A percentile compares a stretch with the other conserved stretches of the same genome.
These are phyloP conservation scores for Yarrowia sp. DNA, from an alignment of 805 yeast species.

Conservation along the genomic window DNA sequence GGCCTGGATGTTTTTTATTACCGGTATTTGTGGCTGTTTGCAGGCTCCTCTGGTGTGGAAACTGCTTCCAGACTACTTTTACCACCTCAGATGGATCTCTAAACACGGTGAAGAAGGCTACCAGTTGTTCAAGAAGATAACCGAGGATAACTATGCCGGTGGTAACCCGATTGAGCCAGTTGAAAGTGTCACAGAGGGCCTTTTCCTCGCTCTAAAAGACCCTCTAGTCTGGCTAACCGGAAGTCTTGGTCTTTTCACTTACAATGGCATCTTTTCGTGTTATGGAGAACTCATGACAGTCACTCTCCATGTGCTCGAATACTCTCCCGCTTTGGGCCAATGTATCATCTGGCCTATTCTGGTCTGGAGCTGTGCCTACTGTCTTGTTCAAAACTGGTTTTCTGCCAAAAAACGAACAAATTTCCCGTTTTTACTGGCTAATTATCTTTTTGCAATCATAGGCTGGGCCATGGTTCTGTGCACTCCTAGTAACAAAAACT, in stretches of 20 bases:
- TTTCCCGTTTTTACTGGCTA: neutral
- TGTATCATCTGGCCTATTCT: neutral
- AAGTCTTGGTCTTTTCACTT: neutral
- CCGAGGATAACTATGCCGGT: neutral
- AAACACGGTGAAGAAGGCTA: neutral
- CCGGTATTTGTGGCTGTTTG: neutral
- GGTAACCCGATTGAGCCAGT: neutral
- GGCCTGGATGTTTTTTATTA: slow-evolving; percentile 11
- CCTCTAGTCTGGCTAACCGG: neutral
- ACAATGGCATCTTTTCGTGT: neutral
- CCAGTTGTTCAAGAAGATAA: neutral
- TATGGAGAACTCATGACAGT: neutral
- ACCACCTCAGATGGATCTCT: slow-evolving; percentile 9
- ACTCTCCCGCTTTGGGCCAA: neutral
- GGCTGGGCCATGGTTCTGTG: neutral
- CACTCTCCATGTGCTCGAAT: neutral
- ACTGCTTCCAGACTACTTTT: slow-evolving; percentile 7
- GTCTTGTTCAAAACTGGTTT: neutral
- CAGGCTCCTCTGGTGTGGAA: slow-evolving; percentile 10
- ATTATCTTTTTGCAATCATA: neutral
- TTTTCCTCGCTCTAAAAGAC: neutral
- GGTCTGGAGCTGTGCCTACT: neutral
- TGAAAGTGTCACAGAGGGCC: neutral
- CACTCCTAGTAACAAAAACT: neutral
- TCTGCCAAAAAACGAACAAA: neutral